Evolutionary conservation across 306 rosid species (phyloP).

Genomic region (Myrica gale): DNA sequence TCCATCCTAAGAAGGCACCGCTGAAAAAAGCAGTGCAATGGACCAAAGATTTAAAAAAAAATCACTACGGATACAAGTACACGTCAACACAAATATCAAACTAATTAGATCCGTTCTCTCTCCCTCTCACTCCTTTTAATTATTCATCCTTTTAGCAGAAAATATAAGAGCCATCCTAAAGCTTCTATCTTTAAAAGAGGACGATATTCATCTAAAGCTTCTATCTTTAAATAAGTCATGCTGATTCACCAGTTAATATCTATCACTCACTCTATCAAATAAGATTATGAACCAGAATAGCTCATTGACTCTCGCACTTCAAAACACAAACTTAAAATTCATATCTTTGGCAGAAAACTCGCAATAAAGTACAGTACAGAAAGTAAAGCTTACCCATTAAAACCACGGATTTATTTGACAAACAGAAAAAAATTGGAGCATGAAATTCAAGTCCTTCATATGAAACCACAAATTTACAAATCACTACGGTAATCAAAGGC

Average conservation of each 20-base stretch:
- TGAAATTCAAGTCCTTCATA: neutral
- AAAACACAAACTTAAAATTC: neutral
- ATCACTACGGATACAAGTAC: neutral
- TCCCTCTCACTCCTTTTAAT: neutral
- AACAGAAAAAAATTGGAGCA: neutral
- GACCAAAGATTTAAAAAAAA: no score
- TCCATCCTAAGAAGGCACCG: no score
- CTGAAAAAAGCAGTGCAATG: no score
- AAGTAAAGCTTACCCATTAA: neutral
- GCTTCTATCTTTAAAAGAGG: neutral
- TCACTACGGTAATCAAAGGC: neutral
- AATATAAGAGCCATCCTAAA: neutral
- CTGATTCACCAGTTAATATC: neutral
- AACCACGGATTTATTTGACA: neutral
- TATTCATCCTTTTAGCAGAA: neutral
- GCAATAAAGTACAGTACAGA: neutral
- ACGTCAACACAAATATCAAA: neutral
- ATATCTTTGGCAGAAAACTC: neutral
- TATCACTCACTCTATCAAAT: neutral
- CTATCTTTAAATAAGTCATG: neutral
- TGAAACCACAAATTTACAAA: neutral
- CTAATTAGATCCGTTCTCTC: neutral
- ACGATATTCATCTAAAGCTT: neutral
- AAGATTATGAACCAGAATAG: neutral
- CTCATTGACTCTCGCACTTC: neutral